Conservation (phyloP, 1,284 basidiomycete species). For the Ganoderma boninense region DNA sequence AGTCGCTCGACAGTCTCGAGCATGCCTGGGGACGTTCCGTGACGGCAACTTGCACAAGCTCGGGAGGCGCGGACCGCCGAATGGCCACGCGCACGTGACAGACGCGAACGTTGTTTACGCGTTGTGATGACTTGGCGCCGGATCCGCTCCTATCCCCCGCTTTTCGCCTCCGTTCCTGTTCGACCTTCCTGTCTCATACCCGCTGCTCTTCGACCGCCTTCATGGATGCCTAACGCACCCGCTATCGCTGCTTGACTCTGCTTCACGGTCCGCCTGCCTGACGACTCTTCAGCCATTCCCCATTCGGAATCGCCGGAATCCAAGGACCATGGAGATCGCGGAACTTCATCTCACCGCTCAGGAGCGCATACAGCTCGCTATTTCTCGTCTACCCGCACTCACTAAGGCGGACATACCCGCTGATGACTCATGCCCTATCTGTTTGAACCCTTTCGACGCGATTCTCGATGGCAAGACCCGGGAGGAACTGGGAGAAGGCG, state of each 20-base stretch:
- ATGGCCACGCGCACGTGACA: constrained; percentile 37
- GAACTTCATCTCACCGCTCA: constrained; percentile 32
- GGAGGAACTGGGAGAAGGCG: constrained; percentile 29
- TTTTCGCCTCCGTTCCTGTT: constrained; percentile 5
- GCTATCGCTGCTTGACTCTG: background rate
- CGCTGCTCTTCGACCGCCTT: background rate
- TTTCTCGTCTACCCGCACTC: constrained; percentile 56
- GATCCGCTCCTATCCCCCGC: constrained; percentile 8
- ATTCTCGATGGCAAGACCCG: constrained; percentile 48
- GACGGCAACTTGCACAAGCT: background rate
- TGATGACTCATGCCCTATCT: constrained; percentile 70
- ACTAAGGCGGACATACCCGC: constrained; percentile 49
- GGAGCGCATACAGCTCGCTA: constrained; percentile 39
- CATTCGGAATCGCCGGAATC: background rate
- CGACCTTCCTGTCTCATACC: background rate
- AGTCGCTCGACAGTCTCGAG: background rate
- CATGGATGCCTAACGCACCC: constrained; percentile 14
- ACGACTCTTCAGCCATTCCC: background rate
- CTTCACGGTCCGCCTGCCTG: background rate
- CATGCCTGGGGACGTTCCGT: no score
- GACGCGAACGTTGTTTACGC: constrained; percentile 45
- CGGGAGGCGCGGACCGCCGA: background rate
- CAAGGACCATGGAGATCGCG: constrained; percentile 21
- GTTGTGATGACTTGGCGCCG: constrained; percentile 29
- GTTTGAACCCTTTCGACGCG: constrained; percentile 58